Evolutionary conservation across 768 basidiomycete genomes (phyloP).

Genomic region (Tylopilus subfusipes): DNA sequence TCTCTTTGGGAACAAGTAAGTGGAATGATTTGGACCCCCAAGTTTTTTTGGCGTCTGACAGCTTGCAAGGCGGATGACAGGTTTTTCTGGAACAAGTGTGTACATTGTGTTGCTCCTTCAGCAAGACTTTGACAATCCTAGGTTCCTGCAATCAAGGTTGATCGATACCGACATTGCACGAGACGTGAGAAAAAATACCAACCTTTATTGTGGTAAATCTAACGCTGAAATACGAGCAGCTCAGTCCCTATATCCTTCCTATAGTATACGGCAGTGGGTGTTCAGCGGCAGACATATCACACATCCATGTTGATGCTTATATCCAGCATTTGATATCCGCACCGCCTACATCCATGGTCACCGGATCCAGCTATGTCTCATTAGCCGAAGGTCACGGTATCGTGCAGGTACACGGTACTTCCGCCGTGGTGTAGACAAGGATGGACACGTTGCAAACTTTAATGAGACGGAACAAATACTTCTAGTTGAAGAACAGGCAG

Average conservation of each 20-base stretch:
- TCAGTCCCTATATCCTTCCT: conserved; percentile 86
- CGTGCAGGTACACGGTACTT: conserved; percentile 98
- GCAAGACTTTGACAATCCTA: conserved; percentile 16
- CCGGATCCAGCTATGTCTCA: conserved; percentile 78
- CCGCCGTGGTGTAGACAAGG: conserved; percentile 83
- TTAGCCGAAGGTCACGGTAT: conserved; percentile 91
- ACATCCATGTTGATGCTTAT: conserved; percentile 1
- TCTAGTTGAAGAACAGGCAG: conserved; percentile 60
- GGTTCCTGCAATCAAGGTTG: conserved; percentile 57
- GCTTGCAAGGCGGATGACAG: conserved; percentile 79
- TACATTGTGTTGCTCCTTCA: background rate
- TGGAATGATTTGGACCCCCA: conserved; percentile 9
- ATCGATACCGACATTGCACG: conserved; percentile 55
- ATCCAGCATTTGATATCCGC: conserved; percentile 81
- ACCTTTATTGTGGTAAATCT: background rate
- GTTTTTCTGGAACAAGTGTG: conserved; percentile 93
- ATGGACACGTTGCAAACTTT: conserved; percentile 93
- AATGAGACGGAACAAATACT: conserved; percentile 97
- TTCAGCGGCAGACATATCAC: background rate
- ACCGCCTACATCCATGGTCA: conserved; percentile 71
- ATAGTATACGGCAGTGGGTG: conserved; percentile 91
- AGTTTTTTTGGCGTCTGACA: conserved; percentile 8
- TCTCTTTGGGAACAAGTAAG: conserved; percentile 77
- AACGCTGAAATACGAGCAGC: conserved; percentile 41
- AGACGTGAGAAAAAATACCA: conserved; percentile 49